Evolutionary conservation across 2,329 filamentous ascomycete species (phyloP).

Genomic region (Cordyceps cicadae): DNA sequence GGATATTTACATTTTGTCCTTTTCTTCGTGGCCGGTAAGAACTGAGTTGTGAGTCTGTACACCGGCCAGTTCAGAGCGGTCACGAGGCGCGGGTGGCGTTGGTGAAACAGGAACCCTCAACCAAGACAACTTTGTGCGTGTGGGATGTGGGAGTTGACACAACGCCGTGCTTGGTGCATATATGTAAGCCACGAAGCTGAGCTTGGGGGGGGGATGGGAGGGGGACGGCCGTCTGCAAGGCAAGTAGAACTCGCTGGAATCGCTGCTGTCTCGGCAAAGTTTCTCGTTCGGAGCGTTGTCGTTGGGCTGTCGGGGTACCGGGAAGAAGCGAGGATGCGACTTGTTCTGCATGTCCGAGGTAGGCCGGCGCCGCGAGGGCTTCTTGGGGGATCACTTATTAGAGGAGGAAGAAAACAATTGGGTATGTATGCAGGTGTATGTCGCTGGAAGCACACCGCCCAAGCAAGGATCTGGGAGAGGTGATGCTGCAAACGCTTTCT

Average conservation of each 20-base stretch:
- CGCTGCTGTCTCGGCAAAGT: background rate
- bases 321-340: background rate
- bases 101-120: conserved; percentile 3
- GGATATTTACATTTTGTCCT: background rate
- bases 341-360: background rate
- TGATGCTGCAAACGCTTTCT: too few species aligned
- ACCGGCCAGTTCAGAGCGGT: background rate
- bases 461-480: too few species aligned
- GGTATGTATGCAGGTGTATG: too few species aligned
- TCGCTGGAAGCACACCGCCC: too few species aligned
- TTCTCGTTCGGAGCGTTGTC: background rate
- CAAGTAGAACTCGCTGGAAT: background rate
- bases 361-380: too few species aligned
- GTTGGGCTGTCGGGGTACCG: background rate
- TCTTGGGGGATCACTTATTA: too few species aligned
- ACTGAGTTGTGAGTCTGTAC: background rate
- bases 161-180: background rate
- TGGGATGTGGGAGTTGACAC: background rate
- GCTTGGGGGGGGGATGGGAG: background rate
- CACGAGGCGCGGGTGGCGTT: conserved; percentile 3
- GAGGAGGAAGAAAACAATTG: too few species aligned
- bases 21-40: background rate
- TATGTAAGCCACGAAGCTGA: background rate
- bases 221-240: background rate
- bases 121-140: background rate